Conservation (phyloP, 2,329 filamentous ascomycete species). For the Orbilia oligospora region DNA sequence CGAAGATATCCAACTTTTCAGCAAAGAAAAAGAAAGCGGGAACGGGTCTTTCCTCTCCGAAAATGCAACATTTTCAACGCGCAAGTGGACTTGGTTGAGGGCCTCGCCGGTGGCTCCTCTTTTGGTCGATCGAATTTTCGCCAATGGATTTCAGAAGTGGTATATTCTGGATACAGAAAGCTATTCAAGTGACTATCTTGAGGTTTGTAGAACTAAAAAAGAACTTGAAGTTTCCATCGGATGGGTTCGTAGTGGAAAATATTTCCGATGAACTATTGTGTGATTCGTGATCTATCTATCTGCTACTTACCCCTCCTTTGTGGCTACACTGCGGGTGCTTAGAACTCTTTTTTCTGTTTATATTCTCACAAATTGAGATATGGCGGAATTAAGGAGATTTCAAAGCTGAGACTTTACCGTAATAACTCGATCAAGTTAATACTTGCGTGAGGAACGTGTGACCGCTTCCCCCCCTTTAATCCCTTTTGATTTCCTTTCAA, state of each 20-base stretch:
- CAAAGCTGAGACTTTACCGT: conserved; percentile 96
- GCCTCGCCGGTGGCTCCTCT: not conserved
- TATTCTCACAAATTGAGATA: not conserved
- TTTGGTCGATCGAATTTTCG: not conserved
- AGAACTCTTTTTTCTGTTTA: conserved; percentile 31
- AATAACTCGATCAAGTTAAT: conserved; percentile 98
- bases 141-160: conserved; percentile 10
- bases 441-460: conserved; percentile 98
- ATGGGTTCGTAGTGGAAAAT: conserved; percentile 4
- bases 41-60: not conserved
- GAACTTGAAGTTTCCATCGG: conserved; percentile 57
- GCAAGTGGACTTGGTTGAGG: conserved; percentile 38
- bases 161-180: conserved; percentile 2
- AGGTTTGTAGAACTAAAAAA: conserved; percentile 52
- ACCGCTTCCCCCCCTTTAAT: conserved; percentile 77
- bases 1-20: conserved; percentile 39
- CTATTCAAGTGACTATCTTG: conserved; percentile 38
- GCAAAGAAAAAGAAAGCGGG: conserved; percentile 68
- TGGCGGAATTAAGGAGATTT: conserved; percentile 27
- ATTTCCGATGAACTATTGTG: not conserved
- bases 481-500: conserved; percentile 63
- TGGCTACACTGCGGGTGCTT: conserved; percentile 65
- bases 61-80: conserved; percentile 46
- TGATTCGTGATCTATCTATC: not conserved
- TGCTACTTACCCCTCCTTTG: conserved; percentile 24